Evolutionary conservation across 139 green algal species (phyloP).

Genomic region (Haematococcus lacustris): DNA sequence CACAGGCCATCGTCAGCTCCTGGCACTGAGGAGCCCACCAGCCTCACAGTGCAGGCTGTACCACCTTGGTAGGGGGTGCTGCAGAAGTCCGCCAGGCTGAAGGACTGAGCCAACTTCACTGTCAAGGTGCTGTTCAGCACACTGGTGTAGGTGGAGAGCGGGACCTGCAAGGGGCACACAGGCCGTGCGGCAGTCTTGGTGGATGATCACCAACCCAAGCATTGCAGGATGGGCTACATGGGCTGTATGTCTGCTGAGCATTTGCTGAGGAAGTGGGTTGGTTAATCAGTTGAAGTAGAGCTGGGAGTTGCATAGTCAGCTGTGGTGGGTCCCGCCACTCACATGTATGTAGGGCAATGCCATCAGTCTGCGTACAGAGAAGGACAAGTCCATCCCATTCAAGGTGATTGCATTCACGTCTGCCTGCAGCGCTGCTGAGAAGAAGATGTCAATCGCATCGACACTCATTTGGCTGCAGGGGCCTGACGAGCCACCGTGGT

Average conservation of each 20-base stretch:
- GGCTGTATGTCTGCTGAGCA: no score
- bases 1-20: neutral
- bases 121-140: constrained; percentile 8
- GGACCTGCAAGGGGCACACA: no score
- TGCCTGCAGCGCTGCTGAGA: neutral
- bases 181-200: no score
- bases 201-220: no score
- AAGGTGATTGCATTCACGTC: neutral
- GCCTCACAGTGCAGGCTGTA: constrained; percentile 10
- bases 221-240: no score
- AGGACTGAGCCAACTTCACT: constrained; percentile 3
- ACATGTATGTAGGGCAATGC: neutral
- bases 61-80: constrained; percentile 2
- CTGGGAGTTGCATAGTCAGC: no score
- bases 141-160: constrained; percentile 13
- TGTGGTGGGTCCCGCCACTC: neutral
- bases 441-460: constrained; percentile 17
- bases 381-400: neutral
- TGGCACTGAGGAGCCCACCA: neutral
- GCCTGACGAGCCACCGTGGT: neutral
- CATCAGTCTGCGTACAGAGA: neutral
- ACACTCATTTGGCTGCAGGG: constrained; percentile 14
- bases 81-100: constrained; percentile 16
- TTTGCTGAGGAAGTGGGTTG: no score
- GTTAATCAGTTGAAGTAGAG: no score